Percentiles rank a stretch among this genome's conserved stretches.
Conservation (phyloP, 768 basidiomycete species). For the Hericium coralloides region DNA sequence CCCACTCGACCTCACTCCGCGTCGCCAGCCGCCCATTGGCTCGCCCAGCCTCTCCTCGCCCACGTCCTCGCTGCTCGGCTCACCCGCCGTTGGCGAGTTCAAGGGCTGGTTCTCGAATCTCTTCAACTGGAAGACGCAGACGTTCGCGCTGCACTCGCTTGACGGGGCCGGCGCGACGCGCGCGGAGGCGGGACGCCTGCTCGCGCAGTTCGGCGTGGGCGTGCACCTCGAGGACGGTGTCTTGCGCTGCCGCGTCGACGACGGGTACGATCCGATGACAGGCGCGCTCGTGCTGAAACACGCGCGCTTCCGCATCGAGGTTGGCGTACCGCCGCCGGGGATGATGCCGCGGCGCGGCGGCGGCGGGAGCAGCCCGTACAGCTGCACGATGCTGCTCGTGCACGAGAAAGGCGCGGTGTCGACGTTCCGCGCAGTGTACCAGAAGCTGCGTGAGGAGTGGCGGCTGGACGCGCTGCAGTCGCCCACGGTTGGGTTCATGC, state of each 20-base stretch:
- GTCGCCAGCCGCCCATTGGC: conserved; percentile 31
- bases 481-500: conserved; percentile 1
- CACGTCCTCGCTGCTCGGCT: conserved; percentile 32
- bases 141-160: conserved; percentile 45
- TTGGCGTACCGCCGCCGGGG: conserved; percentile 27
- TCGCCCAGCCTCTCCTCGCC: conserved; percentile 41
- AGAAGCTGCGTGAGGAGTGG: conserved; percentile 65
- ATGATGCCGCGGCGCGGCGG: conserved; percentile 12
- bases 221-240: conserved; percentile 47
- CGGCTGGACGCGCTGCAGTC: conserved; percentile 26
- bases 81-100: conserved; percentile 76
- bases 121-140: conserved; percentile 81
- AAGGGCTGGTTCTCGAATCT: conserved; percentile 94
- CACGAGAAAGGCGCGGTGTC: conserved; percentile 90
- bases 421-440: conserved; percentile 73
- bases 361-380: conserved; percentile 26
- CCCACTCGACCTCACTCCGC: conserved; percentile 45
- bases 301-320: conserved; percentile 80
- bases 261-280: conserved; percentile 31
- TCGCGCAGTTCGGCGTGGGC: conserved; percentile 54
- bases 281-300: conserved; percentile 52
- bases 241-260: conserved; percentile 46
- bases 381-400: conserved; percentile 66
- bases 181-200: conserved; percentile 50
- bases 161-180: conserved; percentile 54